phyloP scores from a whole-genome alignment of 2,329 filamentous ascomycete genomes.

The Sclerotinia nivalis region DNA sequence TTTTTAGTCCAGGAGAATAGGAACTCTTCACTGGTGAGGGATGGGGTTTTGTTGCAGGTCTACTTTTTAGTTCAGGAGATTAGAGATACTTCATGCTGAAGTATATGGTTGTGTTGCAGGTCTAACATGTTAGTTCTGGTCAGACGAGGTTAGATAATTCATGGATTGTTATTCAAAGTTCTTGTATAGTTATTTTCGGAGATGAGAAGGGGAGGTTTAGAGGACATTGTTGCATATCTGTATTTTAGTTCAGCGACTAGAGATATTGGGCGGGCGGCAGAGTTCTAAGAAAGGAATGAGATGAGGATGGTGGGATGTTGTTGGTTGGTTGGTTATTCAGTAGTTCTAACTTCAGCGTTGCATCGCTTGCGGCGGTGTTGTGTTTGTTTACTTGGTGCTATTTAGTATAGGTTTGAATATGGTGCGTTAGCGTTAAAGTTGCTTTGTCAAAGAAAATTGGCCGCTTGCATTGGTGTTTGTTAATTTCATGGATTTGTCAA shows the following conservation, averaged over 20 bases:
- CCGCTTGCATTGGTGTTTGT: neutral
- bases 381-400: constrained; percentile 1
- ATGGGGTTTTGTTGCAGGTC: too few relatives aligned
- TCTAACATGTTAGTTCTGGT: neutral
- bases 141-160: too few relatives aligned
- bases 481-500: neutral
- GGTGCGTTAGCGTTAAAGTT: neutral
- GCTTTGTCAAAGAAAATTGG: neutral
- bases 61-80: neutral
- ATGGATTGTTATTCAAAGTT: neutral
- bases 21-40: too few relatives aligned
- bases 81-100: neutral
- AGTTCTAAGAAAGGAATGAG: neutral
- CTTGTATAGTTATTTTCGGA: neutral
- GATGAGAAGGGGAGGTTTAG: neutral
- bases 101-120: neutral
- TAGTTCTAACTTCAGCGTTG: neutral
- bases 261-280: too few relatives aligned
- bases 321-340: neutral
- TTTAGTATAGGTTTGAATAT: neutral
- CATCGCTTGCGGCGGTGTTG: constrained; percentile 3
- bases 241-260: neutral
- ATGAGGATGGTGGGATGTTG: constrained; percentile 1
- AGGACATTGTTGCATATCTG: neutral
- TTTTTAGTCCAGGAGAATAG: neutral